These are phyloP conservation scores for Aspergillus ustus DNA, from an alignment of 2,329 filamentous ascomycete genomes.

Conservation along the genomic window DNA sequence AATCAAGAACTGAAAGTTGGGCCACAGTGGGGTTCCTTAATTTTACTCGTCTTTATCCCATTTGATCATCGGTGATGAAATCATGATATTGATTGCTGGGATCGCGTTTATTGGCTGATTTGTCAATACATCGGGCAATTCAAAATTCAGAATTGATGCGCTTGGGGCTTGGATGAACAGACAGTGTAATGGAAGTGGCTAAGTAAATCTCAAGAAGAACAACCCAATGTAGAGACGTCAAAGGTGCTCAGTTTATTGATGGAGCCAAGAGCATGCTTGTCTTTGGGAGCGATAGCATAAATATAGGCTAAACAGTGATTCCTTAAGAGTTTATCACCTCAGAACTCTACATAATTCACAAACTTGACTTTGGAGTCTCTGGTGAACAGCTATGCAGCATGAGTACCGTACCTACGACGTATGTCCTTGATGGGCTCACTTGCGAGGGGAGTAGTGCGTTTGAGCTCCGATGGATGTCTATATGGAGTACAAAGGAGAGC, in stretches of 20 bases:
- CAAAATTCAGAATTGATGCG: not conserved
- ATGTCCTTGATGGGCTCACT: not conserved
- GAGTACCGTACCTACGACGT: too few relatives aligned
- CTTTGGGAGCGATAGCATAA: not conserved
- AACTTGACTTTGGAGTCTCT: too few relatives aligned
- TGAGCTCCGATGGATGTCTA: not conserved
- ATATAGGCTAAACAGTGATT: not conserved
- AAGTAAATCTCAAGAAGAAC: not conserved
- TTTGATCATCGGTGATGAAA: constrained; percentile 6
- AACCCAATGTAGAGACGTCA: not conserved
- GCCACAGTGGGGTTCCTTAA: constrained; percentile 9
- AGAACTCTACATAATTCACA: too few relatives aligned
- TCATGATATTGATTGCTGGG: constrained; percentile 1
- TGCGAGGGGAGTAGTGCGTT: not conserved
- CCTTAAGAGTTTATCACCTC: not conserved
- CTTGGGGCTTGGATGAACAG: not conserved
- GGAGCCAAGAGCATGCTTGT: not conserved
- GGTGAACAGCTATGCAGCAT: not conserved
- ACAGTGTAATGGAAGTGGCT: not conserved
- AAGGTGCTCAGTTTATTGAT: not conserved
- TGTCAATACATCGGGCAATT: constrained; percentile 2
- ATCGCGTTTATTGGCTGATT: constrained; percentile 2
- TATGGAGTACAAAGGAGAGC: not conserved
- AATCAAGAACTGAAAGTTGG: not conserved
- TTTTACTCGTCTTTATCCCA: not conserved